Evolutionary conservation across 1,284 basidiomycete species (phyloP), one percentile per base, ranked within the genome.

Genomic region (Gymnopus androsaceus): DNA sequence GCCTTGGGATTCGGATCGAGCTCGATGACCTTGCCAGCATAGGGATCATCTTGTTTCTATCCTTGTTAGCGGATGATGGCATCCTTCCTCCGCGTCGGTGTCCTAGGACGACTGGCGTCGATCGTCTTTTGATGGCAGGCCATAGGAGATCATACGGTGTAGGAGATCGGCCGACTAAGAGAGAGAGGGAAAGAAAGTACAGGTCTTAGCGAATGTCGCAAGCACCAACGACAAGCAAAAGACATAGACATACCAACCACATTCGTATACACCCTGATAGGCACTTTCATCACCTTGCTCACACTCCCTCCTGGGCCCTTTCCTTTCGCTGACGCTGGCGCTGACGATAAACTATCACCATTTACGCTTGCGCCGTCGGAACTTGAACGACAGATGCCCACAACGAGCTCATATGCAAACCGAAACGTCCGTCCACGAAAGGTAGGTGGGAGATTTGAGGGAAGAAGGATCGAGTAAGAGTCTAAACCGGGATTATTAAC

Each of bases 321-420:
- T 3, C 71, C 58, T 21, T 28, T 50, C 9, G 11, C 34, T 31
- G 48, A 19, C 15, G 30, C n/a, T n/a, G n/a, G n/a, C n/a, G n/a
- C n/a, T n/a, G n/a, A 12, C 25, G 17, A 21, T 38, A 38, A 37
- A 17, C 28, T 28, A 30, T 38, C 38, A 11, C n/a, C 12, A 27
- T 17, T n/a, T 54, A n/a, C n/a, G n/a, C n/a, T n/a, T n/a, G n/a
- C n/a, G n/a, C n/a, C n/a, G n/a, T n/a, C n/a, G n/a, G n/a, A n/a
- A n/a, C 75, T 73, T 6, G 85, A 81, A 3, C 93, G 83, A 72
- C 92, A 95, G 0, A 90, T 88, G 1, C 95, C 94, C 1, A 98
- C 80, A 9, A 91, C 79, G 11, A 99, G 82, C 62, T 94, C 88
- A 68, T 98, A 99, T 8, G 88, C 87, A 69, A 99, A 95, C 63